These are phyloP conservation scores for Tritrichomonas foetus DNA, from an alignment of 208 protist genomes.

Conservation along the genomic window DNA sequence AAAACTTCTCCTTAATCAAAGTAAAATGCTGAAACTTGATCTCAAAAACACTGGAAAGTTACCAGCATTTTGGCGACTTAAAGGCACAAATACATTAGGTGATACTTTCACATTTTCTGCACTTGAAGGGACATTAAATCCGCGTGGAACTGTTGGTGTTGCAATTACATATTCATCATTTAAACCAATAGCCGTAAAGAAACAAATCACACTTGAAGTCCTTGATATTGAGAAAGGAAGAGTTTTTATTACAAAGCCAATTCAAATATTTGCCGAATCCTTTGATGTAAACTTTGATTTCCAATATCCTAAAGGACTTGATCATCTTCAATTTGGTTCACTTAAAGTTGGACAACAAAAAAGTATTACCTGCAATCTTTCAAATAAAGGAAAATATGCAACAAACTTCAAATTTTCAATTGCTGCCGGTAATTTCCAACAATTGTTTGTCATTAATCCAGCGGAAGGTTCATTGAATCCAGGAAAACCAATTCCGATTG, in stretches of 20 bases:
- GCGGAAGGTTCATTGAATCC: not conserved
- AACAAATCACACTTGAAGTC: not conserved
- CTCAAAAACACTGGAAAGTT: not conserved
- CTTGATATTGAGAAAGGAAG: not conserved
- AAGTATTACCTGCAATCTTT: not conserved
- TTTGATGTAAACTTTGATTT: constrained; percentile 36
- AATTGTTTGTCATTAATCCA: not conserved
- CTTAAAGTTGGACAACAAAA: constrained; percentile 23
- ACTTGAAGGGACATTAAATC: not conserved
- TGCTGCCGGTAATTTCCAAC: not conserved
- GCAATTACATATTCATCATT: not conserved
- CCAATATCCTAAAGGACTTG: not conserved
- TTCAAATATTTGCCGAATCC: constrained; percentile 2
- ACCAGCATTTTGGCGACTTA: not conserved
- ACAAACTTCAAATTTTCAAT: not conserved
- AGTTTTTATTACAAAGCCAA: not conserved
- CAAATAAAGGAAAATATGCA: constrained; percentile 30
- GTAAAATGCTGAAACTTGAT: not conserved
- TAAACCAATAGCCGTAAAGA: not conserved
- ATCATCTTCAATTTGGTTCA: constrained; percentile 27
- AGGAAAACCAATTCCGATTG: not conserved
- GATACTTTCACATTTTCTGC: not conserved
- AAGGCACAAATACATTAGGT: not conserved
- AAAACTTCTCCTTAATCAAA: not conserved
- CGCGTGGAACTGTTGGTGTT: not conserved